Base-by-base conservation (phyloP, 305 asterid genomes). In the Nicotiana rustica region DNA sequence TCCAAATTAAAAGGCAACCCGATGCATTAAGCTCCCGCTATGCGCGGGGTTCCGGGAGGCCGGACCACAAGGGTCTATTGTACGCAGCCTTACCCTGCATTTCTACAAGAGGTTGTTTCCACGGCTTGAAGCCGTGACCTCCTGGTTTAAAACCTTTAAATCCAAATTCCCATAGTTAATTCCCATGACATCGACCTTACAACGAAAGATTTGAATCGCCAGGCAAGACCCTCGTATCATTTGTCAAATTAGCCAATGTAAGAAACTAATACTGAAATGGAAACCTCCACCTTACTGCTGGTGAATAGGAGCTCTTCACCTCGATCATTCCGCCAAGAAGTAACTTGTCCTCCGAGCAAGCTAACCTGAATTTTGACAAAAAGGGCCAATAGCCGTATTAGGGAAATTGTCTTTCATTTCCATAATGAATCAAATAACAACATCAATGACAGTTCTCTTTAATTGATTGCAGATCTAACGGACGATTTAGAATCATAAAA, bases 241-340 rank as follows among this genome's bases (percentile, higher is more conserved):
- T 21, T 14, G 7, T 71, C 8, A 33, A 47, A 71, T 47, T 71
- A 71, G 79, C 44, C 15, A 2, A 52, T 21, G 25, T 49, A 73
- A 49, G 62, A 73, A 73, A 49, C 64, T 25, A 73, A 25, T 49
- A 73, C 25, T 7, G 56, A 25, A 55, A 21, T 14, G 41, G 79
- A 49, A 44, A 80, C 67, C 69, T 85, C 64, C 88, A 96, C 99
- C 99, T 93, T 96, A 84, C 92, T 93, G 86, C 95, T 95, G 81
- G 98, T 91, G 91, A 96, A 96, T 49, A 96, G 87, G 81, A 93
- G 97, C 85, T 96, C 99, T 90, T 96, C 98, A 36, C 99, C 99
- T 75, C 91, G 92, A 67, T 91, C 96, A 76, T 92, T 95, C 90
- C 97, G 89, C 98, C 98, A 96, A 0, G 99, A 96, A 86, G 93